Conservation (phyloP, 1,139 yeast species). For the Nematodospora anomalae region DNA sequence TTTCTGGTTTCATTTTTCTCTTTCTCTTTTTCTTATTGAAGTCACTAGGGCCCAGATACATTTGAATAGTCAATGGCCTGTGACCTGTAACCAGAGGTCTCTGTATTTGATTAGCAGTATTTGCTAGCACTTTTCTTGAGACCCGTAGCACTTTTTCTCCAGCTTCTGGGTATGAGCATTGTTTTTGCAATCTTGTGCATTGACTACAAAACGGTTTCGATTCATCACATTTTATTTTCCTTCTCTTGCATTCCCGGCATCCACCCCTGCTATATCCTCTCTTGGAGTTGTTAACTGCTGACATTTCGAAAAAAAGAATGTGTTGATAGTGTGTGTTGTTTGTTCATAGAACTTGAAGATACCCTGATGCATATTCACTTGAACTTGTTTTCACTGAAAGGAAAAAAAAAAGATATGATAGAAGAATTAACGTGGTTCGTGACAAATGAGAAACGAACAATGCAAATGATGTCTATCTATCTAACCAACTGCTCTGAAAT, state of each 20-base stretch:
- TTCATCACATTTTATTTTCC: slow-evolving; percentile 51
- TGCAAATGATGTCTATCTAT: too few species aligned
- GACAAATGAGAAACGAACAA: too few species aligned
- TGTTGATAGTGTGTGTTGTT: too few species aligned
- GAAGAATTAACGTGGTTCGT: too few species aligned
- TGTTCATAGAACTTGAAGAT: too few species aligned
- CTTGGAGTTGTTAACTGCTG: slow-evolving; percentile 9
- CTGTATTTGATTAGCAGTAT: slow-evolving; percentile 2
- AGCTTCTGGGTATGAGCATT: slow-evolving; percentile 24
- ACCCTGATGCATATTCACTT: too few species aligned
- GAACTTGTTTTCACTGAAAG: too few species aligned
- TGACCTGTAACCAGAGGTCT: not conserved
- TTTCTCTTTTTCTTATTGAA: slow-evolving; percentile 1
- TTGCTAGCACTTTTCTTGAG: slow-evolving; percentile 11
- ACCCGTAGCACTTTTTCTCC: slow-evolving; percentile 23
- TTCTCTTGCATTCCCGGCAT: slow-evolving; percentile 31
- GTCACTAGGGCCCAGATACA: slow-evolving; percentile 14
- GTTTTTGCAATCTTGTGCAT: slow-evolving; percentile 25
- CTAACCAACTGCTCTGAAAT: too few species aligned
- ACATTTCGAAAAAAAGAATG: too few species aligned
- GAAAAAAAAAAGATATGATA: too few species aligned
- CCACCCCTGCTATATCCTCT: slow-evolving; percentile 29
- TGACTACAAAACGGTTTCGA: slow-evolving; percentile 49
- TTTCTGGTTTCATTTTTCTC: slow-evolving; percentile 4
- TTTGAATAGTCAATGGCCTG: slow-evolving; percentile 17